Conservation (phyloP, 495 filamentous ascomycete species). For the Hyphodiscus hymeniophilus region DNA sequence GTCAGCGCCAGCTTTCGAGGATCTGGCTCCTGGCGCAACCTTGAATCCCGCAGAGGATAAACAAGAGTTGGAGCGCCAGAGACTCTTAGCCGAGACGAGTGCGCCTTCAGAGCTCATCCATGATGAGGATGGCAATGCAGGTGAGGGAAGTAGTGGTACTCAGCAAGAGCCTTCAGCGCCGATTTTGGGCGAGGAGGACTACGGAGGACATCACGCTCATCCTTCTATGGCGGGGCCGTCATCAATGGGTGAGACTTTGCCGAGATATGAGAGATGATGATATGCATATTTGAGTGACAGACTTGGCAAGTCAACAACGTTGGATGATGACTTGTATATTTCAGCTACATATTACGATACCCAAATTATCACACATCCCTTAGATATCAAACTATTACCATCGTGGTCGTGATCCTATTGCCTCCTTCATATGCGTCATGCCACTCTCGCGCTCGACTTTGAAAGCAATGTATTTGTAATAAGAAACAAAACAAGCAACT, state of each 20-base stretch:
- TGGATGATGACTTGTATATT: too few species aligned
- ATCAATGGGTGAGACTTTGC: constrained; percentile 30
- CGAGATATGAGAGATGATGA: constrained; percentile 36
- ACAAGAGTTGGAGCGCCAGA: constrained; percentile 69
- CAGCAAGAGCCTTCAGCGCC: constrained; percentile 53
- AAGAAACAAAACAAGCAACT: too few species aligned
- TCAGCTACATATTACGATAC: too few species aligned
- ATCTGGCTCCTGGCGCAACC: constrained; percentile 30
- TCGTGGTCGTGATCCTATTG: too few species aligned
- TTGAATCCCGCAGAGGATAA: constrained; percentile 62
- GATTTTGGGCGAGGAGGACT: constrained; percentile 52
- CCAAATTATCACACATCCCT: too few species aligned
- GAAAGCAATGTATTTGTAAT: too few species aligned
- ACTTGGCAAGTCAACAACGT: too few species aligned
- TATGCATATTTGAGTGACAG: too few species aligned
- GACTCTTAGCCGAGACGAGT: constrained; percentile 64
- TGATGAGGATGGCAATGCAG: constrained; percentile 25
- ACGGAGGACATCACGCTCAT: constrained; percentile 29
- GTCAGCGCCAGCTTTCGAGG: constrained; percentile 27
- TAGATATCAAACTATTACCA: too few species aligned
- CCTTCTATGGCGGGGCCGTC: constrained; percentile 16
- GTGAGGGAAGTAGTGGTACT: constrained; percentile 8
- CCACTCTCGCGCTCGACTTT: too few species aligned
- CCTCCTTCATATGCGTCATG: too few species aligned
- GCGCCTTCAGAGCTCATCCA: constrained; percentile 51